Percentiles rank a stretch among this genome's conserved stretches.
These are phyloP conservation scores for Pseudogymnoascus sp. DNA, from an alignment of 2,329 filamentous ascomycete species.

Conservation along the genomic window DNA sequence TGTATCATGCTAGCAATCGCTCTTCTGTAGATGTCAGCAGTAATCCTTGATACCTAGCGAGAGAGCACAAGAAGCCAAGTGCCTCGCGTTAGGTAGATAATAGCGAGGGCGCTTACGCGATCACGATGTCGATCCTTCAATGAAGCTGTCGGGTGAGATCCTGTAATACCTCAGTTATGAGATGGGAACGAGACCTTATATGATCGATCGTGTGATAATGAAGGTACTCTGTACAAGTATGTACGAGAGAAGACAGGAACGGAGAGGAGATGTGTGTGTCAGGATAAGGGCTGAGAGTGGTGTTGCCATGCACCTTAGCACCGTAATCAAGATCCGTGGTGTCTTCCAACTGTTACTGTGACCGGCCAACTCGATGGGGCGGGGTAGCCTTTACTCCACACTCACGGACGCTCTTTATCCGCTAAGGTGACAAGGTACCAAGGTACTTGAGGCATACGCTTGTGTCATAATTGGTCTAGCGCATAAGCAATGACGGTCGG, in stretches of 20 bases:
- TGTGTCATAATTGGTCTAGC: not conserved
- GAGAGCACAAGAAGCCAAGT: not conserved
- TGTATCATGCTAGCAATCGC: constrained; percentile 8
- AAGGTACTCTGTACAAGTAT: constrained; percentile 7
- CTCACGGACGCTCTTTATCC: not conserved
- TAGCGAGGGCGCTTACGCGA: not conserved
- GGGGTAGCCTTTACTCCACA: not conserved
- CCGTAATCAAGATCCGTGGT: not conserved
- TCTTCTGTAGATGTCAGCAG: not conserved
- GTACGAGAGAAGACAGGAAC: constrained; percentile 4
- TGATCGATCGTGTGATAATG: not conserved
- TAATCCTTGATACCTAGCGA: not conserved
- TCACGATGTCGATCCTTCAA: constrained; percentile 1
- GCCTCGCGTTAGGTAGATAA: not conserved
- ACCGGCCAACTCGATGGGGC: not conserved
- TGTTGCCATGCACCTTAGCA: not conserved
- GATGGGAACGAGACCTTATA: not conserved
- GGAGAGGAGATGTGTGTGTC: not conserved
- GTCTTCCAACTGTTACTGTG: not conserved
- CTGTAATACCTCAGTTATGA: not conserved
- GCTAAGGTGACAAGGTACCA: constrained; percentile 7
- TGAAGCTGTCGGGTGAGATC: not conserved
- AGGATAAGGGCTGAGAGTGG: not conserved
- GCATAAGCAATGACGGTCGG: not conserved
- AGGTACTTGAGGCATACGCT: not conserved